Conservation (phyloP, 2,329 filamentous ascomycete genomes). For the Claviceps sp. region DNA sequence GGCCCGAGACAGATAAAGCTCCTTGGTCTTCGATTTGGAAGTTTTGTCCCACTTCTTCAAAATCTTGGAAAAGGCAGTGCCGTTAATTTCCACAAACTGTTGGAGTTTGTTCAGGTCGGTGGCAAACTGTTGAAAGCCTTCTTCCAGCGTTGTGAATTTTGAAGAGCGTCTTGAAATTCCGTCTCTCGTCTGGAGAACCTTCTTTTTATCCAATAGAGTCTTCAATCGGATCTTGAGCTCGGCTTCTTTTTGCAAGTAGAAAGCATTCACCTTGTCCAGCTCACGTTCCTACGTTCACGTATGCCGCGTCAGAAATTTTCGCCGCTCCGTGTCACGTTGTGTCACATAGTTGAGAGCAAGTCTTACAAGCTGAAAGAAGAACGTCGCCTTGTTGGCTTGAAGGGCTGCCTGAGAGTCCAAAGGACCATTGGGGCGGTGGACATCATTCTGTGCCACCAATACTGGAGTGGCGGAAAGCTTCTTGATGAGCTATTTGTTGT, state of each 20-base stretch:
- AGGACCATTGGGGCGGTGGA: slow-evolving; percentile 30
- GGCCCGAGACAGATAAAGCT: slow-evolving; percentile 86
- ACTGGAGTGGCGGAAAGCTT: slow-evolving; percentile 87
- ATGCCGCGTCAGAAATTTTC: background rate
- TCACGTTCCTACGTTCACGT: slow-evolving; percentile 63
- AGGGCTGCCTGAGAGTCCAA: slow-evolving; percentile 75
- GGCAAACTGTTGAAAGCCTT: slow-evolving; percentile 95
- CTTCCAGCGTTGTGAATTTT: slow-evolving; percentile 87
- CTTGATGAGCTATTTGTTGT: slow-evolving; percentile 71
- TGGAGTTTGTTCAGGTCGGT: slow-evolving; percentile 94
- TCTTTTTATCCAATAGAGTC: slow-evolving; percentile 90
- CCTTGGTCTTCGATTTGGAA: slow-evolving; percentile 96
- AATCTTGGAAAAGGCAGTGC: slow-evolving; percentile 95
- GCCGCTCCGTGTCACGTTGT: background rate
- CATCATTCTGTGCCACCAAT: slow-evolving; percentile 61
- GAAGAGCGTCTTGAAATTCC: slow-evolving; percentile 76
- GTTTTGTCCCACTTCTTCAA: slow-evolving; percentile 99
- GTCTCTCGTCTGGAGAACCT: slow-evolving; percentile 70
- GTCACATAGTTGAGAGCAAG: background rate
- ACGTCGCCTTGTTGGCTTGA: slow-evolving; percentile 94
- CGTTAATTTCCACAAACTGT: slow-evolving; percentile 97
- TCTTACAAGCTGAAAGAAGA: slow-evolving; percentile 90
- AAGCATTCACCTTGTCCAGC: slow-evolving; percentile 94
- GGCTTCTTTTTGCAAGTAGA: slow-evolving; percentile 95
- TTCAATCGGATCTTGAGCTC: slow-evolving; percentile 93